These are phyloP conservation scores for Chaetomiaceae sp. DNA, from an alignment of 2,329 filamentous ascomycete genomes.

Conservation along the genomic window DNA sequence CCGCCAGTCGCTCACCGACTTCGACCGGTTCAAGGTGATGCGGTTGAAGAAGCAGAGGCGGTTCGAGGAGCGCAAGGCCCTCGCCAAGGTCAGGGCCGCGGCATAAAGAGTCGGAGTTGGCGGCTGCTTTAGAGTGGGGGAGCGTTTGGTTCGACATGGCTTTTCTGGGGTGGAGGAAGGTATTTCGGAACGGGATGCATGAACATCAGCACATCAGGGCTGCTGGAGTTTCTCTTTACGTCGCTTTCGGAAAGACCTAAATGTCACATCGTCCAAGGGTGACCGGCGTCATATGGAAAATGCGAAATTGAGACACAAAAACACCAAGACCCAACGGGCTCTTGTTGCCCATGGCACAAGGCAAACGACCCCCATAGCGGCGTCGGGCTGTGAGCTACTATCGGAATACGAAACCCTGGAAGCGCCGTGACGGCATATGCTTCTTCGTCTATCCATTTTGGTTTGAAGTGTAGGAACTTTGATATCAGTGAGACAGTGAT, in stretches of 20 bases:
- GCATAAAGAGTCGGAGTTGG: constrained; percentile 47
- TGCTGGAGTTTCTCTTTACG: constrained; percentile 53
- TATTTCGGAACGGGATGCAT: constrained; percentile 39
- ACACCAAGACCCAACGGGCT: constrained; percentile 14
- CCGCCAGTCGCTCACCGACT: constrained; percentile 90
- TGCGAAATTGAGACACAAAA: constrained; percentile 44
- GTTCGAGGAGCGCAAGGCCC: constrained; percentile 95
- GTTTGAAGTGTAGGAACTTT: background rate
- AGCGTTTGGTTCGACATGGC: constrained; percentile 28
- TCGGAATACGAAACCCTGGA: constrained; percentile 13
- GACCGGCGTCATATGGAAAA: constrained; percentile 63
- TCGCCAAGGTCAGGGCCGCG: constrained; percentile 84
- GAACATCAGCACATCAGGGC: constrained; percentile 46
- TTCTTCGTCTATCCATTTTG: constrained; percentile 4
- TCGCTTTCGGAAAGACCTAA: constrained; percentile 55
- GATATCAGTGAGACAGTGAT: background rate
- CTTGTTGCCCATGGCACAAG: constrained; percentile 31
- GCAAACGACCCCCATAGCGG: constrained; percentile 18
- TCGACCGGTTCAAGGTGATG: constrained; percentile 99
- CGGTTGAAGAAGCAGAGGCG: constrained; percentile 98
- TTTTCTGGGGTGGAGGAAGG: constrained; percentile 29
- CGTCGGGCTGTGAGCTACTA: constrained; percentile 13
- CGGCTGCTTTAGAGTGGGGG: constrained; percentile 19
- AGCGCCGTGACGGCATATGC: constrained; percentile 9
- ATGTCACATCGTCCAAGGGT: constrained; percentile 57